phyloP scores from a whole-genome alignment of 2,329 filamentous ascomycete genomes.

The Aquanectria penicillioides region DNA sequence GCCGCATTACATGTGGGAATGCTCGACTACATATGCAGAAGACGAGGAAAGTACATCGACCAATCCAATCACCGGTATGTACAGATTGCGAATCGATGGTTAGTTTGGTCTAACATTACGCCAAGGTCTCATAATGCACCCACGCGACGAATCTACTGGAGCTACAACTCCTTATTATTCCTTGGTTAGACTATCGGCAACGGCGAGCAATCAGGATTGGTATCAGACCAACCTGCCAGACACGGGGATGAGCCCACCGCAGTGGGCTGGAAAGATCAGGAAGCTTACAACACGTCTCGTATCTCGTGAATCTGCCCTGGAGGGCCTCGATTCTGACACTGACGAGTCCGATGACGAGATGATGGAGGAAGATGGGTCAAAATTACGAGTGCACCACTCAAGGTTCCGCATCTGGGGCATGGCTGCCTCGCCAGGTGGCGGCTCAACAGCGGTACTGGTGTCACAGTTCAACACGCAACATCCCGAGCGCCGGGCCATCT shows the following conservation, averaged over 20 bases:
- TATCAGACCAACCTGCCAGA: slow-evolving; percentile 60
- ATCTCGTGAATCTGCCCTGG: slow-evolving; percentile 56
- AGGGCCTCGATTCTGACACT: slow-evolving; percentile 47
- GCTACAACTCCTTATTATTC: slow-evolving; percentile 58
- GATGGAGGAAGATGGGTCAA: slow-evolving; percentile 45
- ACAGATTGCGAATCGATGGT: neutral
- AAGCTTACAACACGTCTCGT: slow-evolving; percentile 56
- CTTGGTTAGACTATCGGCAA: slow-evolving; percentile 63
- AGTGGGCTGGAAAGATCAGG: slow-evolving; percentile 61
- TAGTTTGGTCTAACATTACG: slow-evolving; percentile 7
- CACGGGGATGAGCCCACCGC: slow-evolving; percentile 41
- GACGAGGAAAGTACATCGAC: slow-evolving; percentile 46
- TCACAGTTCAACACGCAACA: slow-evolving; percentile 60
- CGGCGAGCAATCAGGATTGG: slow-evolving; percentile 61
- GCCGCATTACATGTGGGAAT: slow-evolving; percentile 55
- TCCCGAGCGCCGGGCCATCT: slow-evolving; percentile 54
- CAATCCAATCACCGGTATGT: slow-evolving; percentile 37
- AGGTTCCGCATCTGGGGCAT: slow-evolving; percentile 65
- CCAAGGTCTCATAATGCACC: slow-evolving; percentile 59
- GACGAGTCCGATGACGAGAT: slow-evolving; percentile 44
- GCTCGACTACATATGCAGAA: slow-evolving; percentile 57
- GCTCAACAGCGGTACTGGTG: slow-evolving; percentile 61
- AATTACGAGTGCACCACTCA: slow-evolving; percentile 58
- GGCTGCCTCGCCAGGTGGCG: slow-evolving; percentile 60
- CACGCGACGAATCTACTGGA: slow-evolving; percentile 35